Percentiles rank a stretch among this genome's conserved stretches.
Conservation (phyloP, 768 basidiomycete genomes). For the Jaapia argillacea region DNA sequence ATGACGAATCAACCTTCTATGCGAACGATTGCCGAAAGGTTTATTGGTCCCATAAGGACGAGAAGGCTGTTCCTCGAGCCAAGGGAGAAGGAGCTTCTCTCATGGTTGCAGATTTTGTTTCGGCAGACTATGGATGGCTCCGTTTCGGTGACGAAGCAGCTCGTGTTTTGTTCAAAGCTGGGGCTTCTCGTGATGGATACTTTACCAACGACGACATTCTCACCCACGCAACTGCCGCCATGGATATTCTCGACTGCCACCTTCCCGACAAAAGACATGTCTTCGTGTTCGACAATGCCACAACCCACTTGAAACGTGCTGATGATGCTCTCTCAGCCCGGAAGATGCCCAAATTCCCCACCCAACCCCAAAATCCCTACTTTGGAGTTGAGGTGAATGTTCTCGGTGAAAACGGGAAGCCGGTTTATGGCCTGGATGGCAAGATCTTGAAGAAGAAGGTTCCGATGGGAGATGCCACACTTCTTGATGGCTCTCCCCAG, state of each 20-base stretch:
- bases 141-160: slow-evolving; percentile 11
- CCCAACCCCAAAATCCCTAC: background rate
- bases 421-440: slow-evolving; percentile 8
- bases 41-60: slow-evolving; percentile 20
- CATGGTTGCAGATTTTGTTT: slow-evolving; percentile 28
- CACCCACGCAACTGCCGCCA: slow-evolving; percentile 10
- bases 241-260: slow-evolving; percentile 12
- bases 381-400: slow-evolving; percentile 5
- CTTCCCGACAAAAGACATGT: slow-evolving; percentile 11
- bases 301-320: slow-evolving; percentile 16
- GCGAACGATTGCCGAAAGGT: slow-evolving; percentile 21
- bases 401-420: slow-evolving; percentile 4
- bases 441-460: slow-evolving; percentile 13
- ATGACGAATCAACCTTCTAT: slow-evolving; percentile 33
- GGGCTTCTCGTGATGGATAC: slow-evolving; percentile 16
- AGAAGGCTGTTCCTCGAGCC: slow-evolving; percentile 16
- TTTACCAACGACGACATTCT: slow-evolving; percentile 16
- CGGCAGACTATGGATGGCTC: slow-evolving; percentile 19
- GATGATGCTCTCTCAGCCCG: slow-evolving; percentile 16
- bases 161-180: slow-evolving; percentile 10
- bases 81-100: slow-evolving; percentile 31
- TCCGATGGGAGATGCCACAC: slow-evolving; percentile 19
- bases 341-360: slow-evolving; percentile 12
- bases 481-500: slow-evolving; percentile 15
- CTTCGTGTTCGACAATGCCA: slow-evolving; percentile 18